A percentile compares a stretch with the other conserved stretches of the same genome.
Conservation (phyloP, 306 rosid genomes). For the Cyamopsis tetragonoloba region DNA sequence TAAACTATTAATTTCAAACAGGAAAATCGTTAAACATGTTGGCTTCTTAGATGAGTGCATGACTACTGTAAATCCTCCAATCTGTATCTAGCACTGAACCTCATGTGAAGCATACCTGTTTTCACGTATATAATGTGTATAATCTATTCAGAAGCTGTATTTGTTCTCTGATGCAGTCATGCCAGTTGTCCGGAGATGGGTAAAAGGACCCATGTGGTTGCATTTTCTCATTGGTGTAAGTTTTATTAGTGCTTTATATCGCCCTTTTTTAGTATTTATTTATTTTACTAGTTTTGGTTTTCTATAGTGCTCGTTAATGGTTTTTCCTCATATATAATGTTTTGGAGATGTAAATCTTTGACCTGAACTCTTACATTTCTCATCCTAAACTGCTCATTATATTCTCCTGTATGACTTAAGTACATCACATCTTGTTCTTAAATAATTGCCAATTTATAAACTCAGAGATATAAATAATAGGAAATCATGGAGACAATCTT, state of each 20-base stretch:
- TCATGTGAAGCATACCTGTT: background rate
- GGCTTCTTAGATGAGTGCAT: background rate
- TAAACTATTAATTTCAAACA: background rate
- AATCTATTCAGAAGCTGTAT: background rate
- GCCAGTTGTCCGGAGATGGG: constrained; percentile 57
- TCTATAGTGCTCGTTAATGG: background rate
- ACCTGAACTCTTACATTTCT: constrained; percentile 4
- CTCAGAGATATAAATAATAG: background rate
- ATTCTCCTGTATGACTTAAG: background rate
- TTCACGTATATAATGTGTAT: background rate
- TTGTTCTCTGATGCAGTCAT: constrained; percentile 49
- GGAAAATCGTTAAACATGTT: background rate
- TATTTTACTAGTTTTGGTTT: background rate
- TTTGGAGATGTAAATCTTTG: background rate
- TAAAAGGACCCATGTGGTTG: constrained; percentile 84
- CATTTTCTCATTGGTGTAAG: constrained; percentile 83
- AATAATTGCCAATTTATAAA: background rate
- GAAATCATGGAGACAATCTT: background rate
- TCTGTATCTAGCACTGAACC: background rate
- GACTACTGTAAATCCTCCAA: background rate
- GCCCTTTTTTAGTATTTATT: background rate
- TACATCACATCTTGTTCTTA: background rate
- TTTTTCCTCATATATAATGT: background rate
- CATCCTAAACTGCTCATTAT: background rate
- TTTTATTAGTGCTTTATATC: constrained; percentile 1